phyloP scores from a whole-genome alignment of 305 asterid genomes.

The Plantago coronopus region DNA sequence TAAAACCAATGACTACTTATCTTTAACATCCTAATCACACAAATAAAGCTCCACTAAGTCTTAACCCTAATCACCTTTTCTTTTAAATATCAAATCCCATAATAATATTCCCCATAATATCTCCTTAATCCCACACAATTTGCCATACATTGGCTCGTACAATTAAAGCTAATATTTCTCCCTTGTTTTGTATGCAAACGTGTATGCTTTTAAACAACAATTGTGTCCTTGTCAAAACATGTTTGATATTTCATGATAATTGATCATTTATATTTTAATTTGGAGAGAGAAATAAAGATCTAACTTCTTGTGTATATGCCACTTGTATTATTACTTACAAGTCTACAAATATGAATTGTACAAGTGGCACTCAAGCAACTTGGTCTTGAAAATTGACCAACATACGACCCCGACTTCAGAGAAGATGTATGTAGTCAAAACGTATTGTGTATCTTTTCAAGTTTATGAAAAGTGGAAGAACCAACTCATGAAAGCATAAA shows the following conservation, averaged over 20 bases:
- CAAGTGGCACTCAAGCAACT: too few relatives aligned
- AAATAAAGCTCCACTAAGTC: conserved; percentile 16
- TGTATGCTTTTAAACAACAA: conserved; percentile 1
- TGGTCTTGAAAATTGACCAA: too few relatives aligned
- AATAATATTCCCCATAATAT: neutral
- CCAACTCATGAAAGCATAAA: too few relatives aligned
- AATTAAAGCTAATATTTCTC: neutral
- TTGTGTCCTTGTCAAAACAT: neutral
- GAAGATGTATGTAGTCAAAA: too few relatives aligned
- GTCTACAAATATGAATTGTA: too few relatives aligned
- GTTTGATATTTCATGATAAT: neutral
- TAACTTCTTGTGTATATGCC: neutral
- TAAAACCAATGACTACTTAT: conserved; percentile 17
- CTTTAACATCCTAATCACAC: conserved; percentile 24
- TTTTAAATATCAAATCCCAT: neutral
- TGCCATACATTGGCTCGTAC: neutral
- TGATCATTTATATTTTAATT: too few relatives aligned
- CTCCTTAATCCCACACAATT: neutral
- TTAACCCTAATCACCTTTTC: neutral
- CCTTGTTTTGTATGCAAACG: too few relatives aligned
- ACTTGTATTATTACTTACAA: too few relatives aligned
- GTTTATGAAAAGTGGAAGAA: too few relatives aligned
- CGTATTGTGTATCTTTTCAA: too few relatives aligned
- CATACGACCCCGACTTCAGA: too few relatives aligned
- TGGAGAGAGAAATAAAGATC: neutral